Evolutionary conservation across 2,329 filamentous ascomycete genomes (phyloP), one percentile per base, ranked within the genome.

Genomic region (Beauveria australis): DNA sequence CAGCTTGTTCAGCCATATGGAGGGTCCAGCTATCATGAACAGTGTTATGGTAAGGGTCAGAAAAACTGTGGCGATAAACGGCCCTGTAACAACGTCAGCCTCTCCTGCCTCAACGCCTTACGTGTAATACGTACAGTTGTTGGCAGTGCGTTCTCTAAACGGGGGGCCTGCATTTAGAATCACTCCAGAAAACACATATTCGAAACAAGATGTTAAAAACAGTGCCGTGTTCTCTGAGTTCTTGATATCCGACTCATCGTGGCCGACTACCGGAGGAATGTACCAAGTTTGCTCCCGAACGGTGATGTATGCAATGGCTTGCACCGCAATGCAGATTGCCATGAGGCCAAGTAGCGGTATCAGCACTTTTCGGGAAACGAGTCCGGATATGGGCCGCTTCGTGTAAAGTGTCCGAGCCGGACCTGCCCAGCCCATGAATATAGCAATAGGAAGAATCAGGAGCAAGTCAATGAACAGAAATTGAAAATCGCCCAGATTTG

Each of bases 401-500:
- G 82, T 85, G 67, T 86, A 89, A 16, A 99, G 82, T 43, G 82
- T 79, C 2, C 86, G 86, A 69, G 88, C 91, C 1, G 95, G 89
- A 6, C 89, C 92, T 26, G 90, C 91, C 94, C 95, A 97, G 66
- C 94, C 92, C 94, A 99, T 99, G 73, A 97, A 97, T 62, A 99
- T 91, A 26, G 94, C 94, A 67, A 99, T 96, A 5, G 94, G 94
- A 3, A 99, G 79, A 69, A 99, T 99, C 61, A 99, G 84, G 3
- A 89, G 79, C 16, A 99, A 80, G 68, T 99, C 94, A 69, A 99
- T 97, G 74, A 93, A 97, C 4, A 99, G 81, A 72, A 97, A 99
- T 74, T 97, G 94, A 71, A 99, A 97, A 73, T 99, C 94, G 54
- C 94, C 95, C 6, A 99, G 79, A 71, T 99, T 99, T 9, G 91